Evolutionary conservation across 805 yeast species (phyloP), one percentile per base, ranked within the genome.

Genomic region (Myxozyma melibiosi): DNA sequence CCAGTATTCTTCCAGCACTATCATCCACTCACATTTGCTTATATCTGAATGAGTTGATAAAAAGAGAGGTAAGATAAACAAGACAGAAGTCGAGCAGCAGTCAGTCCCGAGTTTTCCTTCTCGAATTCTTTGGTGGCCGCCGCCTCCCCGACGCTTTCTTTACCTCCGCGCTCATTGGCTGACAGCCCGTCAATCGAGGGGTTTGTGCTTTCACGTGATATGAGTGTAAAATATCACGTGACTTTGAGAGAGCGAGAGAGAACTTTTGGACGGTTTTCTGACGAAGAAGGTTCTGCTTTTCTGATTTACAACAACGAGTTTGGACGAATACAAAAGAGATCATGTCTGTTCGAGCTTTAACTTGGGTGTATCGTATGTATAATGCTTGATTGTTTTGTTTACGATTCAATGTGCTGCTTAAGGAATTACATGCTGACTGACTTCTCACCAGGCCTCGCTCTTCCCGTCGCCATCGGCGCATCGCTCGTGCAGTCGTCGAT

Each of bases 401-500:
- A 20, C 16, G 45, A 20, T 9, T 40, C 11, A 5, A 6, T 8
- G 9, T 33, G 8, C 13, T 25, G 9, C 14, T 18, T 41, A 4
- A 25, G 22, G 20, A 41, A 4, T 8, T n/a, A n/a, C n/a, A n/a
- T n/a, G n/a, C n/a, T n/a, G n/a, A n/a, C n/a, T n/a, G n/a, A n/a
- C n/a, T n/a, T n/a, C 40, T 7, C 16, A 37, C n/a, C 38, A 58
- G 65, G 70, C 33, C 53, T 70, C 33, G 67, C 70, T 41, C 39
- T 71, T 22, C 73, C 73, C 37, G 65, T 56, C 20, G 63, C 67
- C 28, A 41, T 66, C 45, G 84, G 86, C 20, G 71, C 85, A 50
- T 78, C 89, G 35, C 84, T 86, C 9, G 86, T 85, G 7, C 92
- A 90, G 70, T 83, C 86, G 66, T 84, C 97, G 28, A 77, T 94